Evolutionary conservation across 352 stramenopile genomes (phyloP).

Genomic region (Globisporangium parvum): DNA sequence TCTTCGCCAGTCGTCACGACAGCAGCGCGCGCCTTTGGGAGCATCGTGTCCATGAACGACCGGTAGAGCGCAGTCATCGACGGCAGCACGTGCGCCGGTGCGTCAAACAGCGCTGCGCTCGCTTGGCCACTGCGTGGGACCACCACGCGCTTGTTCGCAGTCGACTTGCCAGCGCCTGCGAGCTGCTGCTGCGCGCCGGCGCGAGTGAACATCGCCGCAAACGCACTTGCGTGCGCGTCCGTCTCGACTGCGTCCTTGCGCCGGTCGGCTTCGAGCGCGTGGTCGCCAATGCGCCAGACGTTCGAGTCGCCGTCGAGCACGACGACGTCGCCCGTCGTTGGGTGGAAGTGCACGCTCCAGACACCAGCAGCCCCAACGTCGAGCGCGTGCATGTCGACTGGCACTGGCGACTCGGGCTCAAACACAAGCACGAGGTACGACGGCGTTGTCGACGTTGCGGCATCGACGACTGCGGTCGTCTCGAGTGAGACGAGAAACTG

Average conservation of each 20-base stretch:
- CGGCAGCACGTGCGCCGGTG: conserved; percentile 73
- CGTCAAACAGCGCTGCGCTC: conserved; percentile 60
- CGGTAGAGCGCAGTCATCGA: conserved; percentile 80
- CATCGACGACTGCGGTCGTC: background rate
- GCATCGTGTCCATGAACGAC: conserved; percentile 86
- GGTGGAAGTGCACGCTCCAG: conserved; percentile 58
- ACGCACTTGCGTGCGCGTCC: conserved; percentile 31
- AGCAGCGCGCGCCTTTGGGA: conserved; percentile 45
- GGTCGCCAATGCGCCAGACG: conserved; percentile 55
- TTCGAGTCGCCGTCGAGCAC: conserved; percentile 48
- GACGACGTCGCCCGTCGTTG: conserved; percentile 49
- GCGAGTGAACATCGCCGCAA: conserved; percentile 43
- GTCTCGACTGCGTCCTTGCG: conserved; percentile 29
- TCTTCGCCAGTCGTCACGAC: conserved; percentile 5
- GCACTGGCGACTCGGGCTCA: conserved; percentile 38
- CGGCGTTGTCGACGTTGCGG: background rate
- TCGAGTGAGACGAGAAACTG: conserved; percentile 51
- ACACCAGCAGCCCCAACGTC: conserved; percentile 20
- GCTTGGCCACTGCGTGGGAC: conserved; percentile 5
- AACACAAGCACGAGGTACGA: conserved; percentile 46
- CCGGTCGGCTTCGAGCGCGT: conserved; percentile 25
- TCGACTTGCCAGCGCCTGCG: conserved; percentile 17
- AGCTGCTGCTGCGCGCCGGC: conserved; percentile 3
- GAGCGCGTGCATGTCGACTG: conserved; percentile 37
- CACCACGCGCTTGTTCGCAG: conserved; percentile 8